Percentiles rank a stretch among this genome's conserved stretches.
These are phyloP conservation scores for Starmerella bombi DNA, from an alignment of 805 yeast species.

Conservation along the genomic window DNA sequence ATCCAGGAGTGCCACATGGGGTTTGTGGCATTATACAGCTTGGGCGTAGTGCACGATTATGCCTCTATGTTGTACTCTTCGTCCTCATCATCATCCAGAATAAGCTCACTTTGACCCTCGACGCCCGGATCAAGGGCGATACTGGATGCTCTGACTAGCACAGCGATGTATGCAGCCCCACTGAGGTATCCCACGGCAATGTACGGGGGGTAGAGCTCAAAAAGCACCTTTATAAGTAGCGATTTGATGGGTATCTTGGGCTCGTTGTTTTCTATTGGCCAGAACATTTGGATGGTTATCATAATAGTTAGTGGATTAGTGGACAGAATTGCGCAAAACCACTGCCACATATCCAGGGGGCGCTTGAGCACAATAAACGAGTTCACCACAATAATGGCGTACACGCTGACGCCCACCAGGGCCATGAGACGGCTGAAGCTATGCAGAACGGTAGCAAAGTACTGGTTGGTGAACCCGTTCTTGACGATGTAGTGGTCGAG, in stretches of 20 bases:
- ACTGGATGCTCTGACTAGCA: slow-evolving; percentile 20
- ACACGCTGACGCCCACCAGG: slow-evolving; percentile 12
- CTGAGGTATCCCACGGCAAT: slow-evolving; percentile 20
- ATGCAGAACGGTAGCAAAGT: slow-evolving; percentile 16
- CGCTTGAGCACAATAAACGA: background rate
- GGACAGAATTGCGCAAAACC: no score
- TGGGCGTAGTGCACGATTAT: no score
- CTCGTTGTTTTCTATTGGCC: no score
- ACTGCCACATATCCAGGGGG: background rate
- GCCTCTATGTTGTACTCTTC: no score
- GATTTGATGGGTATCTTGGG: no score
- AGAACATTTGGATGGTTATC: no score
- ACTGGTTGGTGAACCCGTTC: slow-evolving; percentile 5
- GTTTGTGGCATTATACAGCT: no score
- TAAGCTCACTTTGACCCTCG: slow-evolving; percentile 22
- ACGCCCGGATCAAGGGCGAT: slow-evolving; percentile 21
- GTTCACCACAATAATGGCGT: background rate
- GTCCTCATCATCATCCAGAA: slow-evolving; percentile 22
- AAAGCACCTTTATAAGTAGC: no score
- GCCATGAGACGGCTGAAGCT: slow-evolving; percentile 18
- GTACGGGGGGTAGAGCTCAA: slow-evolving; percentile 4
- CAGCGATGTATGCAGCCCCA: slow-evolving; percentile 19
- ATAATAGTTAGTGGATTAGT: no score
- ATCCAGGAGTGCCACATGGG: no score
- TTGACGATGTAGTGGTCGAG: slow-evolving; percentile 2